A percentile compares a stretch with the other conserved stretches of the same genome.
phyloP scores from a whole-genome alignment of 495 filamentous ascomycete genomes.

The Penicillium coffeae region DNA sequence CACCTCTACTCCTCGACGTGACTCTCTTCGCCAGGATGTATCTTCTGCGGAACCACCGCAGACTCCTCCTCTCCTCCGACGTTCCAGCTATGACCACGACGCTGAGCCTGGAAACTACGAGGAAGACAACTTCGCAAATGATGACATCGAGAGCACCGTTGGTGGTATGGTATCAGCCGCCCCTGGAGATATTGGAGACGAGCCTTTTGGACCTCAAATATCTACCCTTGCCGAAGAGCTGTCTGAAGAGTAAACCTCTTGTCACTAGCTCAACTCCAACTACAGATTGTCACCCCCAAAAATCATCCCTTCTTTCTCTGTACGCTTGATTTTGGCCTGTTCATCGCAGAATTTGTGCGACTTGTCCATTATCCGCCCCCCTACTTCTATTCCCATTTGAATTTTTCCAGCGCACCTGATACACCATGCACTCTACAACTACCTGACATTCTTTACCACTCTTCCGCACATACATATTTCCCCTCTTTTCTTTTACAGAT shows the following conservation, averaged over 20 bases:
- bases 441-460: constrained; percentile 1
- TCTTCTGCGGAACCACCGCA: constrained; percentile 45
- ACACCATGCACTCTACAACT: background rate
- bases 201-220: constrained; percentile 39
- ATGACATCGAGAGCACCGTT: constrained; percentile 41
- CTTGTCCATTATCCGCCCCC: background rate
- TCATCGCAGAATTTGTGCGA: background rate
- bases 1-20: constrained; percentile 28
- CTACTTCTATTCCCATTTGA: background rate
- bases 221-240: constrained; percentile 9
- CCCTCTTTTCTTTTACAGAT: constrained; percentile 12
- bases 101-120: constrained; percentile 51
- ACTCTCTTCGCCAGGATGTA: constrained; percentile 31
- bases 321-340: constrained; percentile 7
- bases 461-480: constrained; percentile 17
- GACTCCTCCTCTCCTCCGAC: constrained; percentile 68
- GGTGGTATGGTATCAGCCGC: constrained; percentile 39
- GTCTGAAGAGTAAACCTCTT: background rate
- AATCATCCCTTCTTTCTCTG: constrained; percentile 1
- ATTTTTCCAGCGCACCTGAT: constrained; percentile 7
- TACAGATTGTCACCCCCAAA: background rate
- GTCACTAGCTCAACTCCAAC: background rate
- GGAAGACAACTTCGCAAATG: constrained; percentile 27
- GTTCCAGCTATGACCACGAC: constrained; percentile 68
- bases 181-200: constrained; percentile 26